These are phyloP conservation scores for Gleditsia sinensis DNA, from an alignment of 306 rosid species.

Conservation along the genomic window DNA sequence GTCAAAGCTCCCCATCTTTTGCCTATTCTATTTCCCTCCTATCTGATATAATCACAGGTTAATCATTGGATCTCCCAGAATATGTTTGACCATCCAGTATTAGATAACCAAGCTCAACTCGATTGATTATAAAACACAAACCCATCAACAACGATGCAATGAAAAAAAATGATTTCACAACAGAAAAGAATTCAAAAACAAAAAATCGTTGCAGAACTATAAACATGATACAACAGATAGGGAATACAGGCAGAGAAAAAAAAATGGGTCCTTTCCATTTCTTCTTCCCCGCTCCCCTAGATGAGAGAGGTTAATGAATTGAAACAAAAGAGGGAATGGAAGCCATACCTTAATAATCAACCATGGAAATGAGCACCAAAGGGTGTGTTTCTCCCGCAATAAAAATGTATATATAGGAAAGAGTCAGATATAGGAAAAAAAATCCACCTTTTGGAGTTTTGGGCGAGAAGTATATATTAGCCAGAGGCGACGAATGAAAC, in stretches of 20 bases:
- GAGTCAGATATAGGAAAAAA: conserved; percentile 11
- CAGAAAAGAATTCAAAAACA: neutral
- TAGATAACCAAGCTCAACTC: neutral
- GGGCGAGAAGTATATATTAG: conserved; percentile 38
- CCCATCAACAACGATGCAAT: conserved; percentile 15
- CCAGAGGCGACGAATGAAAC: conserved; percentile 41
- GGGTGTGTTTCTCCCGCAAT: conserved; percentile 25
- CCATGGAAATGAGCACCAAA: conserved; percentile 35
- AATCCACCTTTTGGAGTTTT: conserved; percentile 30
- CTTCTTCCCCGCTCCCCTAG: neutral
- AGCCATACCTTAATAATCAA: conserved; percentile 49
- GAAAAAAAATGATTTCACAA: neutral
- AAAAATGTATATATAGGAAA: neutral
- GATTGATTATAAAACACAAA: neutral
- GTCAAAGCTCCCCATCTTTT: conserved; percentile 12
- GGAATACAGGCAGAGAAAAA: neutral
- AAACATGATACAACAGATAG: conserved; percentile 28
- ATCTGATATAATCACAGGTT: conserved; percentile 18
- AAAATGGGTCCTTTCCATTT: neutral
- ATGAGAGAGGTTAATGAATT: conserved; percentile 20
- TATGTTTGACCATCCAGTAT: conserved; percentile 4
- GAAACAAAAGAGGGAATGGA: neutral
- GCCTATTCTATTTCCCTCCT: conserved; percentile 13
- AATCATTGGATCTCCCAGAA: conserved; percentile 42
- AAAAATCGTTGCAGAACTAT: neutral